These are phyloP conservation scores for Camellia japonica DNA, from an alignment of 148 eudicot species.

Conservation along the genomic window DNA sequence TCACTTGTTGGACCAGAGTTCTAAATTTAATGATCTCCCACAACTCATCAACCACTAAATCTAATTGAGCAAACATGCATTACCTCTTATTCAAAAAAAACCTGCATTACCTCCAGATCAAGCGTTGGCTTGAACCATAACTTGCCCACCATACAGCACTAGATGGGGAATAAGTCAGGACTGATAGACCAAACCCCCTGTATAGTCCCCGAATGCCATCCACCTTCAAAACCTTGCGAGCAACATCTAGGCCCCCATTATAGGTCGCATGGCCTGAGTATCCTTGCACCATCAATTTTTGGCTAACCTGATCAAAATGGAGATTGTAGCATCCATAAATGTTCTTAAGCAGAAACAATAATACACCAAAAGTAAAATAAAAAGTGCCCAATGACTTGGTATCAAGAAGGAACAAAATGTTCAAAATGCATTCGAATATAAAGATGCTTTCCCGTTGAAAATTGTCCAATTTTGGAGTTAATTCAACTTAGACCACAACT, in stretches of 20 bases:
- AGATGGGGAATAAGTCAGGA: constrained; percentile 85
- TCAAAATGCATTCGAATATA: neutral
- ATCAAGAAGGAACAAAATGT: neutral
- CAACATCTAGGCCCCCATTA: constrained; percentile 91
- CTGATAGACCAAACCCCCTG: constrained; percentile 95
- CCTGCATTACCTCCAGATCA: constrained; percentile 45
- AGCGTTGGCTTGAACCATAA: constrained; percentile 97
- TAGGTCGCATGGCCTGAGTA: constrained; percentile 91
- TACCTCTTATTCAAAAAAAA: constrained; percentile 35
- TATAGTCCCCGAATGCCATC: constrained; percentile 92
- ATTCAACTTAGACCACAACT: neutral
- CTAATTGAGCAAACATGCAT: constrained; percentile 1
- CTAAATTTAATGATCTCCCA: neutral
- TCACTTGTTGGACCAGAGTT: neutral
- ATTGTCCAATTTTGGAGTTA: neutral
- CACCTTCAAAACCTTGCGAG: constrained; percentile 69
- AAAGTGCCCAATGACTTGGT: neutral
- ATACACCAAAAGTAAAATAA: neutral
- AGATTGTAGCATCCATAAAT: neutral
- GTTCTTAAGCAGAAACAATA: neutral
- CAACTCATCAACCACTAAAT: constrained; percentile 1
- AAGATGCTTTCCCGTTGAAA: neutral
- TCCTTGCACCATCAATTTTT: constrained; percentile 98
- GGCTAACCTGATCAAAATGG: constrained; percentile 67
- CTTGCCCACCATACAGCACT: constrained; percentile 99